phyloP scores from a whole-genome alignment of 2,329 filamentous ascomycete genomes.

The Zymoseptoria ardabiliae region DNA sequence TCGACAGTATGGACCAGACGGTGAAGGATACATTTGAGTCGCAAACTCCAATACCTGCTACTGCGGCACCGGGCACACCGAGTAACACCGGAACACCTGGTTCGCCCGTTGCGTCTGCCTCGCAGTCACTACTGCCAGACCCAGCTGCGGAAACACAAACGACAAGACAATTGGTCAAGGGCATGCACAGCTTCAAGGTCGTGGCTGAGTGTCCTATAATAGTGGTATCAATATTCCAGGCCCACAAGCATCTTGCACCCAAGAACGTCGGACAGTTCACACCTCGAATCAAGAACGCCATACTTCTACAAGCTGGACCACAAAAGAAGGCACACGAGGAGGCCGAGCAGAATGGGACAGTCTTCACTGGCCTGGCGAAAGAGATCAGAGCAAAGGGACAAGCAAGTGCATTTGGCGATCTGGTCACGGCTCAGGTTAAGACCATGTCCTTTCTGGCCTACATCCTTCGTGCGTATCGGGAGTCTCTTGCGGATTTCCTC shows the following conservation, averaged over 20 bases:
- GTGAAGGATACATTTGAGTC: slow-evolving; percentile 94
- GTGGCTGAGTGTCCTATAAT: slow-evolving; percentile 97
- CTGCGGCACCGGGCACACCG: slow-evolving; percentile 57
- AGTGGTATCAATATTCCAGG: slow-evolving; percentile 95
- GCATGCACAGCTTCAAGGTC: slow-evolving; percentile 99
- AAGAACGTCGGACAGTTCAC: slow-evolving; percentile 88
- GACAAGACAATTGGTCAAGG: slow-evolving; percentile 72
- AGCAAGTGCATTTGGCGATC: slow-evolving; percentile 81
- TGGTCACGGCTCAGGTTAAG: slow-evolving; percentile 96
- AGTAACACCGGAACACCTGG: slow-evolving; percentile 59
- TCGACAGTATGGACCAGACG: slow-evolving; percentile 87
- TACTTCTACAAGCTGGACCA: slow-evolving; percentile 82
- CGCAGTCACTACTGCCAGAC: slow-evolving; percentile 47
- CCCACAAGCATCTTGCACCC: slow-evolving; percentile 70
- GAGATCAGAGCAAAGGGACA: slow-evolving; percentile 74
- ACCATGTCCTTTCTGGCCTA: slow-evolving; percentile 99
- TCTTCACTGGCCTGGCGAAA: slow-evolving; percentile 88
- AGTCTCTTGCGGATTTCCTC: slow-evolving; percentile 81
- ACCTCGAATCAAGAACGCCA: slow-evolving; percentile 82
- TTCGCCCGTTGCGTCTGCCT: slow-evolving; percentile 75
- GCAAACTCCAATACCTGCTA: slow-evolving; percentile 46
- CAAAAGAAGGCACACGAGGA: slow-evolving; percentile 88
- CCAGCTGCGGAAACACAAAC: slow-evolving; percentile 70
- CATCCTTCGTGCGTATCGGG: slow-evolving; percentile 77
- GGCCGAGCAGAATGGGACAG: slow-evolving; percentile 67